A percentile compares a stretch with the other conserved stretches of the same genome.
Evolutionary conservation across 192 early-diverging fungal species (phyloP).

Genomic region (Coemansia sp.): DNA sequence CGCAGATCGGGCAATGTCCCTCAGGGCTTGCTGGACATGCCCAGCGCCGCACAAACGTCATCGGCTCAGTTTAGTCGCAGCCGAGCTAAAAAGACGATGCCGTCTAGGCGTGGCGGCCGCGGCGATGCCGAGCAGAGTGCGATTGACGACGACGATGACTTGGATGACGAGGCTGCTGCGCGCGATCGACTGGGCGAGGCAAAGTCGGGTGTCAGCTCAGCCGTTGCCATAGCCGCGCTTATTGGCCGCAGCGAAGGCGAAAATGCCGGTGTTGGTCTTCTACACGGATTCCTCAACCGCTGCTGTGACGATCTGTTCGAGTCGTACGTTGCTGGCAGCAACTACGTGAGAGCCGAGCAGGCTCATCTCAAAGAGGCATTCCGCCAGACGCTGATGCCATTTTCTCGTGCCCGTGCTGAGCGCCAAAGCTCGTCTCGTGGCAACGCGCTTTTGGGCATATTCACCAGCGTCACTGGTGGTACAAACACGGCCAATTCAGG

Average conservation of each 20-base stretch:
- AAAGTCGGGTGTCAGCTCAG: slow-evolving; percentile 48
- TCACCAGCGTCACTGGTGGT: slow-evolving; percentile 44
- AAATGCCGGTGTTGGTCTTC: slow-evolving; percentile 53
- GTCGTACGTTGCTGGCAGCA: slow-evolving; percentile 87
- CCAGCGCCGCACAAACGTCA: slow-evolving; percentile 44
- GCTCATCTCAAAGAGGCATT: slow-evolving; percentile 72
- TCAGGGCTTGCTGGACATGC: slow-evolving; percentile 50
- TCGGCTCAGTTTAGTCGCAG: slow-evolving; percentile 56
- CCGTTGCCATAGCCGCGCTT: slow-evolving; percentile 48
- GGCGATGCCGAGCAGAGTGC: slow-evolving; percentile 13
- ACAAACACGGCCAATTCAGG: neutral
- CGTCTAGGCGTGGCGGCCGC: slow-evolving; percentile 6
- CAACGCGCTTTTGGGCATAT: slow-evolving; percentile 54
- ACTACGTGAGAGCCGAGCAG: slow-evolving; percentile 83
- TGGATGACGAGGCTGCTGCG: slow-evolving; percentile 50
- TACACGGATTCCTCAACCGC: slow-evolving; percentile 79
- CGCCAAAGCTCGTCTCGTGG: slow-evolving; percentile 38
- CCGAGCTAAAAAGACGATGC: slow-evolving; percentile 36
- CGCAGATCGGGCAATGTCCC: slow-evolving; percentile 39
- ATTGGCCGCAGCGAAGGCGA: slow-evolving; percentile 56
- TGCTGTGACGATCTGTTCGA: slow-evolving; percentile 96
- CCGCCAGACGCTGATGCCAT: slow-evolving; percentile 53
- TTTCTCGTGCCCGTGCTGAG: slow-evolving; percentile 51
- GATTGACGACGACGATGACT: slow-evolving; percentile 45
- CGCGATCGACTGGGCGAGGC: slow-evolving; percentile 47